Percentiles rank a stretch among this genome's conserved stretches.
phyloP scores from a whole-genome alignment of 2,329 filamentous ascomycete genomes.

The Microdochium trichocladiopsis region DNA sequence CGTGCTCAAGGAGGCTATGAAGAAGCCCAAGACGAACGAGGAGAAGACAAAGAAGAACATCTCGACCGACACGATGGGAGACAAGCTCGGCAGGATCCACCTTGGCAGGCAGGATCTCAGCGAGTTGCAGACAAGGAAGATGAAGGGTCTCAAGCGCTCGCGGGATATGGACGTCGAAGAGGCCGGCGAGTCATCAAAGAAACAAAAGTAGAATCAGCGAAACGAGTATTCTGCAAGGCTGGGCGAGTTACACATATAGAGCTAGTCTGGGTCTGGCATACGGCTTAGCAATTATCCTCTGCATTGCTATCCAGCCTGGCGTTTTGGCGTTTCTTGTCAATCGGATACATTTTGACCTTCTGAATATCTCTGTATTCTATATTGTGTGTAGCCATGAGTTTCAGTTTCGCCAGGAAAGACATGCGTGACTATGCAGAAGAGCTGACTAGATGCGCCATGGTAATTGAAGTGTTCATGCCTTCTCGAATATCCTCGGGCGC shows the following conservation, averaged over 20 bases:
- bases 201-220: neutral
- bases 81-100: conserved; percentile 93
- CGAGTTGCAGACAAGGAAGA: conserved; percentile 91
- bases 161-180: conserved; percentile 53
- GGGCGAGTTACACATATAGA: neutral
- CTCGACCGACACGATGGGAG: conserved; percentile 81
- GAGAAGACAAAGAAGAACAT: conserved; percentile 95
- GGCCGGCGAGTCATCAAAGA: conserved; percentile 30
- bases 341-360: neutral
- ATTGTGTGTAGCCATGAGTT: too few species aligned
- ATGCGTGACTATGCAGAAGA: neutral
- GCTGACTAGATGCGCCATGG: too few species aligned
- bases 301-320: neutral
- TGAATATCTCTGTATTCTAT: too few species aligned
- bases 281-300: neutral
- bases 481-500: neutral
- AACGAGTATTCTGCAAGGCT: neutral
- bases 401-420: too few species aligned
- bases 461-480: neutral
- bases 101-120: conserved; percentile 82
- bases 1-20: conserved; percentile 84
- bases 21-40: conserved; percentile 68
- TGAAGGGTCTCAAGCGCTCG: conserved; percentile 93
- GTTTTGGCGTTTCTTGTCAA: neutral
- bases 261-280: neutral